These are phyloP conservation scores for Botrytis galanthina DNA, from an alignment of 2,329 filamentous ascomycete genomes.

Conservation along the genomic window DNA sequence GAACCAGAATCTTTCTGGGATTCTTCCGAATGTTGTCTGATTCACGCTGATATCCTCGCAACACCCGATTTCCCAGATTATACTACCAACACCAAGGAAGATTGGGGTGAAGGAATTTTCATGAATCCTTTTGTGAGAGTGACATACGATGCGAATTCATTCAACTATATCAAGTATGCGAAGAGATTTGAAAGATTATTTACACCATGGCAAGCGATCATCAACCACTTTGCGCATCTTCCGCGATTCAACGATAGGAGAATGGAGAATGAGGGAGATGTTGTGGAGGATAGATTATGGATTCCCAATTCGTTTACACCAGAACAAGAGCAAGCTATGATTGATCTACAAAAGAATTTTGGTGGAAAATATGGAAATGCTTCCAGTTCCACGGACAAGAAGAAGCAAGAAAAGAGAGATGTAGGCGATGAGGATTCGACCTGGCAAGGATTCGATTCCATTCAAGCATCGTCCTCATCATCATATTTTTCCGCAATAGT, in stretches of 20 bases:
- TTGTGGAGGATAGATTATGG: conserved; percentile 53
- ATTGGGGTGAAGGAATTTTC: conserved; percentile 57
- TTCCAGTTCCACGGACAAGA: conserved; percentile 6
- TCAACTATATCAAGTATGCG: conserved; percentile 57
- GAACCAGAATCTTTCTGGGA: conserved; percentile 61
- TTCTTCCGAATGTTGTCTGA: conserved; percentile 63
- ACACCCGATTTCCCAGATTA: conserved; percentile 25
- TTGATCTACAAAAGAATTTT: conserved; percentile 29
- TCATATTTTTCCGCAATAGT: conserved; percentile 12
- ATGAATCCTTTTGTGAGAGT: conserved; percentile 75
- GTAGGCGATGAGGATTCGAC: conserved; percentile 6
- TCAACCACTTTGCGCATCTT: conserved; percentile 55
- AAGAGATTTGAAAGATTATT: conserved; percentile 67
- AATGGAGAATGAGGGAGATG: conserved; percentile 55
- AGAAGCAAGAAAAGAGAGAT: conserved; percentile 27
- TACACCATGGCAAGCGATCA: conserved; percentile 54
- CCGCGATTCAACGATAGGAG: conserved; percentile 61
- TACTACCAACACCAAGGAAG: conserved; percentile 24
- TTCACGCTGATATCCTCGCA: conserved; percentile 48
- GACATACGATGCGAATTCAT: conserved; percentile 58
- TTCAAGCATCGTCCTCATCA: neutral
- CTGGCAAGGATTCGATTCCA: conserved; percentile 12
- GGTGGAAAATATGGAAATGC: conserved; percentile 15
- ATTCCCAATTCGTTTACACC: conserved; percentile 32
- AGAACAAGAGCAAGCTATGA: conserved; percentile 33